Evolutionary conservation across 345 rosid genomes (phyloP), one percentile per base, ranked within the genome.

Genomic region (Lumnitzera littorea): DNA sequence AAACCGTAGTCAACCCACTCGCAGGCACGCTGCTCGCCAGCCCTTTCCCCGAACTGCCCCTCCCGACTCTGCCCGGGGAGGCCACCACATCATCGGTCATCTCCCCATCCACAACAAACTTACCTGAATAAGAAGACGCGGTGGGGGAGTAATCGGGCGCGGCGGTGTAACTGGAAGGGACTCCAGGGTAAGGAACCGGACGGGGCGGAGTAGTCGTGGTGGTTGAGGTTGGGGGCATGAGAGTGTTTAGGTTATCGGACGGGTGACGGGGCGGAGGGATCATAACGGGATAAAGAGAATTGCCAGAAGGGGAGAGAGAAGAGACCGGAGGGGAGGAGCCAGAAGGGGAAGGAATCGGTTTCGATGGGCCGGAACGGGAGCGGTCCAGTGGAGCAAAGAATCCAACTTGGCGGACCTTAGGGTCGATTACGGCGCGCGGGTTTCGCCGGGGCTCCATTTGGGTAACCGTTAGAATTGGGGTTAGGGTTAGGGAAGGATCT

Each of bases 321-420:
- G 78, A 23, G 13, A 76, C 52, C 27, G 81, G 52, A 48, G 75
- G 60, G 3, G 67, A 43, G 20, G 78, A 46, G 17, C 56, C 14
- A 48, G 70, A 1, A 61, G 57, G 61, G 48, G 80, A 23, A 15
- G 68, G 24, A 75, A 67, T 61, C 59, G 76, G 78, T 62, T 71
- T 79, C 64, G 79, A 68, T 31, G 84, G 80, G 6, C 60, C 71
- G 12, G 78, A 69, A 1, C 31, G 52, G 51, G 76, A 63, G 47
- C 75, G 79, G 60, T 81, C 85, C 58, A 87, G 73, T 11, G 58
- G 74, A 24, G 94, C 71, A 79, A 91, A 88, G 78, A 91, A 88
- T 1, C 98, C 98, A 14, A 91, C 96, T 48, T 77, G 91, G 9
- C 98, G 90, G 67, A 88, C 82, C 77, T 91, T 88, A 3, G 98